Evolutionary conservation across 2,329 filamentous ascomycete species (phyloP), one percentile per base, ranked within the genome.

Genomic region (Hymenoscyphus fraxineus): DNA sequence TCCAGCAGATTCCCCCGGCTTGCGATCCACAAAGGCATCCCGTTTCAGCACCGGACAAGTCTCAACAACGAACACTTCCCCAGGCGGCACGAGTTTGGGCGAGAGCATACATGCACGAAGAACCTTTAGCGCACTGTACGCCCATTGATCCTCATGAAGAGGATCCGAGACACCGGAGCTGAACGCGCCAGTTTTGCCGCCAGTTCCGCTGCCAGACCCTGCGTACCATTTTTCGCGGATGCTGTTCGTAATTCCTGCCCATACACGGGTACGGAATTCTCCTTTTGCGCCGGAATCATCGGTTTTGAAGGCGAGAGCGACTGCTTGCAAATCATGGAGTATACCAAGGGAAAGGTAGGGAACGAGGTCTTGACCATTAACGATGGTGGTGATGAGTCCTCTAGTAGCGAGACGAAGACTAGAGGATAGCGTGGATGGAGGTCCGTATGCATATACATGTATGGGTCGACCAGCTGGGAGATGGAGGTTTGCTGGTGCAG

Each of bases 381-480:
- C 84, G 4, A 90, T 82, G 9, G 86, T 92, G 2, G 90, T 93
- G 66, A 93, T 88, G 7, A 93, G 81, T 1, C 89, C 90, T 15
- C 88, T 82, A 0, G 90, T 93, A 12, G 88, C 87, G 65, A 84
- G 84, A 54, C 89, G 85, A 7, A 93, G 81, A 1, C 87, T 84
- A 0, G 88, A 81, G 0, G 88, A 91, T 83, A 93, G 86, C 15
- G 88, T 89, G 0, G 88, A 85, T 0, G 90, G 89, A 1, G 90
- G 87, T 0, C 90, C 90, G 73, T 92, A 93, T 6, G 90, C 88
- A 73, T 91, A 93, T 13, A 92, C 90, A 70, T 93, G 90, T 22
- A 93, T 89, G 2, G 88, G 87, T 0, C 90, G 83, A 16, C 87
- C 86, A 0, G 87, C 71, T 0, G 90, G 90, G 0, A 93, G 80